A percentile compares a stretch with the other conserved stretches of the same genome.
phyloP scores from a whole-genome alignment of 2,329 filamentous ascomycete species.

The Sclerotinia nivalis region DNA sequence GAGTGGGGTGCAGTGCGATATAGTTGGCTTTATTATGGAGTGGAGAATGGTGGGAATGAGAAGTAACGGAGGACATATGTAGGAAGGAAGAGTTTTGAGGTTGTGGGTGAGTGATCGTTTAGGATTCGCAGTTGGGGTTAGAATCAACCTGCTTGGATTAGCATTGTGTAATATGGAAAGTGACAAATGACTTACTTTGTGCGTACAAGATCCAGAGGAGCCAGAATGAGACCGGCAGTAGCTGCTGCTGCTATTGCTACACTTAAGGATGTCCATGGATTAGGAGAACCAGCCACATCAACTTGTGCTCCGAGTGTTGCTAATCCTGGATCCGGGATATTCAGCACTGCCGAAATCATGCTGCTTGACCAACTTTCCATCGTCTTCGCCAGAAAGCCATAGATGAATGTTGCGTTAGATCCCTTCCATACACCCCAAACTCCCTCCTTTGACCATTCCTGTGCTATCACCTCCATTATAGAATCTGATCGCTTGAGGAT shows the following conservation, averaged over 20 bases:
- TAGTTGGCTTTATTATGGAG: constrained; percentile 77
- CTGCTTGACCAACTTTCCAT: constrained; percentile 91
- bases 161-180: not conserved
- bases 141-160: constrained; percentile 64
- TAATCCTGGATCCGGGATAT: constrained; percentile 80
- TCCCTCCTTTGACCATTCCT: constrained; percentile 87
- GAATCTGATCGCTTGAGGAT: constrained; percentile 74
- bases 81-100: constrained; percentile 76
- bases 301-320: constrained; percentile 44
- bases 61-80: constrained; percentile 68
- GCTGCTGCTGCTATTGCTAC: constrained; percentile 66
- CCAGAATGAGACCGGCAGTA: constrained; percentile 76
- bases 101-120: constrained; percentile 73
- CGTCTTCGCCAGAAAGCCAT: constrained; percentile 81
- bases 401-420: constrained; percentile 89
- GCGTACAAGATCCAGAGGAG: constrained; percentile 86
- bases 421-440: constrained; percentile 94
- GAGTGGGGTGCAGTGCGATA: constrained; percentile 80
- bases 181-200: constrained; percentile 54
- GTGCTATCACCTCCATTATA: constrained; percentile 79
- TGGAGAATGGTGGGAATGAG: constrained; percentile 84
- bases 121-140: constrained; percentile 76
- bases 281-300: constrained; percentile 78
- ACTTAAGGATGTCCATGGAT: constrained; percentile 76
- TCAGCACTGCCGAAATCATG: constrained; percentile 85